Conservation (phyloP, 306 rosid species). For the Glycyrrhiza uralensis region DNA sequence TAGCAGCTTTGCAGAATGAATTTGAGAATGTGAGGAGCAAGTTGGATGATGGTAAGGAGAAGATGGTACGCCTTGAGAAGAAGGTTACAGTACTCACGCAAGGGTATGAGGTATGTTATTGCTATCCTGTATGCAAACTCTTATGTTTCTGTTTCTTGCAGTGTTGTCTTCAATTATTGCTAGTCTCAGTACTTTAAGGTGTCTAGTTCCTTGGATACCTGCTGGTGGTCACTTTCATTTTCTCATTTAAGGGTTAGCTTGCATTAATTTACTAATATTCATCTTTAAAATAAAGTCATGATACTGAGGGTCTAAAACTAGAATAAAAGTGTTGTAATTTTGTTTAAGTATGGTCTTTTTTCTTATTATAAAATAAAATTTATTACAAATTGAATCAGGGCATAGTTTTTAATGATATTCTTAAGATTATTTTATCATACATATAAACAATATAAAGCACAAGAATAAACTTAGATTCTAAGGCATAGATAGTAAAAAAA, state of each 20-base stretch:
- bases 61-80: slow-evolving; percentile 71
- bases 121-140: not conserved
- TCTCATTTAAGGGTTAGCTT: not conserved
- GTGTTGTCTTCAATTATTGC: not conserved
- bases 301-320: no score
- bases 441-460: no score
- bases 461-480: no score
- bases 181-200: not conserved
- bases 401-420: not conserved
- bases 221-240: not conserved
- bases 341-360: not conserved
- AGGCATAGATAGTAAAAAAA: no score
- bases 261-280: not conserved
- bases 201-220: slow-evolving; percentile 1
- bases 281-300: not conserved
- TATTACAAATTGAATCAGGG: not conserved
- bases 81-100: slow-evolving; percentile 72
- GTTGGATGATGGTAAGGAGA: slow-evolving; percentile 79
- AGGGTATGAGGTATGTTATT: slow-evolving; percentile 84
- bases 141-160: not conserved
- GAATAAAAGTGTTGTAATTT: slow-evolving; percentile 1
- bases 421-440: no score
- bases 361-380: no score
- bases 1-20: slow-evolving; percentile 83
- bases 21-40: slow-evolving; percentile 67